A percentile compares a stretch with the other conserved stretches of the same genome.
Conservation (phyloP, 2,329 filamentous ascomycete species). For the Hypoxylon sp. region DNA sequence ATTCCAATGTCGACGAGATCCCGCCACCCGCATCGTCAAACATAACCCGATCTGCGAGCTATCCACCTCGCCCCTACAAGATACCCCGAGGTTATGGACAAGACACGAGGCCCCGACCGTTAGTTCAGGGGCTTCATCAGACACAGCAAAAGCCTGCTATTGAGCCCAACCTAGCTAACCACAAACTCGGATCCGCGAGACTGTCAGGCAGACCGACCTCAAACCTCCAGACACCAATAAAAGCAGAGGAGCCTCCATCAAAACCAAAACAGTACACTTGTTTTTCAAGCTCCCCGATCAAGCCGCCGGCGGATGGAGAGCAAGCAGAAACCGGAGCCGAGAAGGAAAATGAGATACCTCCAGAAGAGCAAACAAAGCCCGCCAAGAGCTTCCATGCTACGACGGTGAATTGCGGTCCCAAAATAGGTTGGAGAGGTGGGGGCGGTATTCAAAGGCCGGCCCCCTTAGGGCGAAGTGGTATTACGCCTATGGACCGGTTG, state of each 20-base stretch:
- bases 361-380: constrained; percentile 54
- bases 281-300: constrained; percentile 69
- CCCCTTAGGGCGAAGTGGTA: constrained; percentile 57
- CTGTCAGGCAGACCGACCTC: constrained; percentile 53
- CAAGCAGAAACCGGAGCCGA: constrained; percentile 35
- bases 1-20: constrained; percentile 37
- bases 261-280: constrained; percentile 65
- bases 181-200: constrained; percentile 59
- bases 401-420: constrained; percentile 57
- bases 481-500: constrained; percentile 64
- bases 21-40: constrained; percentile 10
- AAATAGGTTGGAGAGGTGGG: constrained; percentile 47
- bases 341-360: constrained; percentile 47
- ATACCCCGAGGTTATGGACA: constrained; percentile 35
- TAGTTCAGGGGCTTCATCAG: constrained; percentile 21
- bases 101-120: constrained; percentile 32
- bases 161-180: constrained; percentile 49
- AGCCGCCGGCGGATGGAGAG: constrained; percentile 37
- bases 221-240: constrained; percentile 43
- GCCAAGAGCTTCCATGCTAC: constrained; percentile 65
- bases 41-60: constrained; percentile 7
- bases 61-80: constrained; percentile 43
- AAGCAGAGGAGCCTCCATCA: constrained; percentile 10
- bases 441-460: constrained; percentile 59
- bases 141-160: constrained; percentile 43